Percentiles rank a stretch among this genome's conserved stretches.
These are phyloP conservation scores for Clarkia xantiana DNA, from an alignment of 345 rosid species.

Conservation along the genomic window DNA sequence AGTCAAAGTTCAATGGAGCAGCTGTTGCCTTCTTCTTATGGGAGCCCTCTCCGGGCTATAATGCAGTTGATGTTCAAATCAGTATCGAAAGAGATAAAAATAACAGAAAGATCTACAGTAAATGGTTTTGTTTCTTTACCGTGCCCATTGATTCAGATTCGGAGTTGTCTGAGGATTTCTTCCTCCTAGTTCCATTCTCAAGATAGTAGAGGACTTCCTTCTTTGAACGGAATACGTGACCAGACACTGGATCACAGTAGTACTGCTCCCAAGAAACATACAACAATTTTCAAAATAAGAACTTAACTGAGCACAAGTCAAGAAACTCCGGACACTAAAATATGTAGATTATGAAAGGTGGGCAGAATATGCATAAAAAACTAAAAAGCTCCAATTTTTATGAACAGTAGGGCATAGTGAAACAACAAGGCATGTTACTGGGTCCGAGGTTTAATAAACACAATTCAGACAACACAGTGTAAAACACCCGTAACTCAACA, in stretches of 20 bases:
- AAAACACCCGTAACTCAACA: too few species aligned
- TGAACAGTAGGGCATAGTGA: too few species aligned
- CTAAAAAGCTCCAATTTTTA: too few species aligned
- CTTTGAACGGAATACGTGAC: constrained; percentile 32
- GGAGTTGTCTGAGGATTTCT: constrained; percentile 10
- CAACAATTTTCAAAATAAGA: constrained; percentile 1
- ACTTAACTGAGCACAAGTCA: not conserved
- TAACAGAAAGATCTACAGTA: not conserved
- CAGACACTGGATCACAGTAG: constrained; percentile 21
- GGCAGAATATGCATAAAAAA: too few species aligned
- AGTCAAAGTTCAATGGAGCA: constrained; percentile 28
- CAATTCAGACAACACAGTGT: too few species aligned
- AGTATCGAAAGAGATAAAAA: not conserved
- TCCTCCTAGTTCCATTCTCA: constrained; percentile 28
- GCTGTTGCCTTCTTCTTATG: constrained; percentile 18
- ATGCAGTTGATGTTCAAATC: not conserved
- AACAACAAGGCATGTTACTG: too few species aligned
- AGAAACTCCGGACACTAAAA: not conserved
- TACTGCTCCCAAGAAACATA: constrained; percentile 21
- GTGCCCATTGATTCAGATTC: constrained; percentile 12
- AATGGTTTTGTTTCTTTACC: constrained; percentile 10
- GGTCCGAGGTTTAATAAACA: too few species aligned
- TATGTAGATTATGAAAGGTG: not conserved
- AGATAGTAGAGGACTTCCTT: constrained; percentile 31
- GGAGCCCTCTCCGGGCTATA: constrained; percentile 23